Evolutionary conservation across 768 basidiomycete genomes (phyloP), one percentile per base, ranked within the genome.

Genomic region (Daedaleopsis sinensis): DNA sequence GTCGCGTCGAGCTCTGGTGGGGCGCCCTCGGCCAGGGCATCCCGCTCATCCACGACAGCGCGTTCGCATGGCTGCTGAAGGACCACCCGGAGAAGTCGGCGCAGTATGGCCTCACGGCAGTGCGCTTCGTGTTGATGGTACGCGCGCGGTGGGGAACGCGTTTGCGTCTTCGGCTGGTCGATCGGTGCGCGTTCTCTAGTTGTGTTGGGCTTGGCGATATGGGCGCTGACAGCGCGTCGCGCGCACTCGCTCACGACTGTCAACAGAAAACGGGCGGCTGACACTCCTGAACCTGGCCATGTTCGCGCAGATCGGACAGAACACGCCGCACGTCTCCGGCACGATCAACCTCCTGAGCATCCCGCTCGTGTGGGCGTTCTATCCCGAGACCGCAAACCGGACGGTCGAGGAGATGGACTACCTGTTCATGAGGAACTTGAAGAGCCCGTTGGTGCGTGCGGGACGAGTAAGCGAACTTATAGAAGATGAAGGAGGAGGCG

Each of bases 351-450:
- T 80, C 68, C 67, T 79, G 1, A 68, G 71, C 12, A 79, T 79
- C 51, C 79, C 79, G 54, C 71, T 80, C 66, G 74, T 80, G 2
- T 80, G 76, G 75, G 79, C 79, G 37, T 66, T 79, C 52, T 80
- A 80, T 68, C 78, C 79, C 23, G 79, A 80, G 73, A 79, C 73
- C 12, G 78, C 79, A 19, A 79, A 79, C 61, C 70, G 78, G 35
- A 79, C 79, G 10, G 70, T 79, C 4, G 79, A 80, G 66, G 79
- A 80, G 68, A 78, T 80, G 73, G 77, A 79, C 63, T 69, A 78
- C 23, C 69, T 80, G 51, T 80, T 79, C 62, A 76, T 78, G 52
- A 77, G 77, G n/a, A n/a, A n/a, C n/a, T n/a, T n/a, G 65, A 72
- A 76, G 52, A 79, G 78, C 63, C 78, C 77, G 18, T 78, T 73